Evolutionary conservation across 129 eudicot genomes (phyloP).

Genomic region (carrot (Daucus carota)): DNA sequence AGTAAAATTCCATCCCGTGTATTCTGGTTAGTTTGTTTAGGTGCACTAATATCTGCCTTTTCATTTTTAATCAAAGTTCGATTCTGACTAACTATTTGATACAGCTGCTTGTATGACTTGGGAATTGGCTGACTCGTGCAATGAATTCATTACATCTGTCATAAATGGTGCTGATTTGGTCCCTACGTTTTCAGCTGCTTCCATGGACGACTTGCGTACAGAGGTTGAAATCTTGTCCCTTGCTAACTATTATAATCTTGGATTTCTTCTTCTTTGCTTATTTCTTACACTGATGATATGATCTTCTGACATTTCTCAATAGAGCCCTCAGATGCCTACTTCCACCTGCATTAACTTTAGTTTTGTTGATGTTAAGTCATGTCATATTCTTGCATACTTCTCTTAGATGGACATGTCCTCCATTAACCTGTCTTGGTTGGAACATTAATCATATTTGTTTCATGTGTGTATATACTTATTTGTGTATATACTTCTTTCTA

Average conservation of each 20-base stretch:
- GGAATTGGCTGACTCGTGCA: conserved; percentile 93
- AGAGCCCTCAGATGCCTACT: neutral
- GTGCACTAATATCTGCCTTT: neutral
- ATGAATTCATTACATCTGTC: conserved; percentile 72
- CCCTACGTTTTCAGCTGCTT: conserved; percentile 95
- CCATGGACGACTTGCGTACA: conserved; percentile 92
- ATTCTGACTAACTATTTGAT: conserved; percentile 13
- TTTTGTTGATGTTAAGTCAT: neutral
- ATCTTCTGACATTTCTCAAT: neutral
- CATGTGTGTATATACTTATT: neutral
- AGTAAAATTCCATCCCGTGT: neutral
- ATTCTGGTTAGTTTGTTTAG: neutral
- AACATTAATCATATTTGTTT: neutral
- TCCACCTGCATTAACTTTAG: neutral
- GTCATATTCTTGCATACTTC: neutral
- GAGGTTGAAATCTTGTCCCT: conserved; percentile 38
- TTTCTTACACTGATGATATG: neutral
- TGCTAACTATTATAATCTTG: neutral
- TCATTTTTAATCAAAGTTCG: neutral
- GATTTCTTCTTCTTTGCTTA: neutral
- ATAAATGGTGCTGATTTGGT: conserved; percentile 96
- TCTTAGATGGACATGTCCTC: neutral
- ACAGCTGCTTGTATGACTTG: conserved; percentile 98
- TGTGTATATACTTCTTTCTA: neutral
- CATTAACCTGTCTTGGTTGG: neutral